Base-by-base conservation (phyloP, 2,329 filamentous ascomycete genomes). In the Eutypella sp. region DNA sequence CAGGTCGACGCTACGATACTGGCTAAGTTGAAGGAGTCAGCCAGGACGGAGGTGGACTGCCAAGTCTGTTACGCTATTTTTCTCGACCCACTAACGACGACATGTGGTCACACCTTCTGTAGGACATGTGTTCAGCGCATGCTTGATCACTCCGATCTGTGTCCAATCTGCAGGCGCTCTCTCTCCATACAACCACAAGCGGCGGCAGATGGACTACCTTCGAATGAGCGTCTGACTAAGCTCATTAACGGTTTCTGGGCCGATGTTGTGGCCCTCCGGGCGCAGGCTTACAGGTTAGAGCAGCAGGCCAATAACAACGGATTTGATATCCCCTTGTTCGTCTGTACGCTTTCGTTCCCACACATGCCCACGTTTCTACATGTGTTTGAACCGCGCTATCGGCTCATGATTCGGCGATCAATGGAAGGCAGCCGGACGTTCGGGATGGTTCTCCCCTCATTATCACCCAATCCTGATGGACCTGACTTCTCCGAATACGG, bases 381-480 rank as follows among this genome's bases (percentile, higher is more conserved):
- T 57, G 80, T 96, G n/a, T 96, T 95, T 60, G 91, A 96, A 63
- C 87, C 88, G n/a, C 79, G 87, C 6, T 96, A 96, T 62, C 81
- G 89, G 7, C 73, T 93, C n/a, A 93, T 96, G 89, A 85, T 96
- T 31, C 78, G 85, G 40, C 80, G 89, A 29, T 85, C 82, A 0
- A 71, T 95, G 44, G 85, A 90, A 51, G 81, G 82, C 0, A 80
- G 85, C 49, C 74, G 80, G 13, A 87, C 81, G 20, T 96, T 96
- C 59, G 91, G 91, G 20, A 95, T 96, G 87, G 77, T 95, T 16
- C 76, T 88, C 59, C 82, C 83, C 51, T 87, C 84, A 54, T 70
- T 79, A 68, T 40, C 63, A 52, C 47, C 71, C 68, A 44, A 52
- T 2, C 39, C 56, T 2, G 52, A 53, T 16, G 59, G 57, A 24